phyloP scores from a whole-genome alignment of 1,284 basidiomycete species.

The Paramarasmius palmivorus region DNA sequence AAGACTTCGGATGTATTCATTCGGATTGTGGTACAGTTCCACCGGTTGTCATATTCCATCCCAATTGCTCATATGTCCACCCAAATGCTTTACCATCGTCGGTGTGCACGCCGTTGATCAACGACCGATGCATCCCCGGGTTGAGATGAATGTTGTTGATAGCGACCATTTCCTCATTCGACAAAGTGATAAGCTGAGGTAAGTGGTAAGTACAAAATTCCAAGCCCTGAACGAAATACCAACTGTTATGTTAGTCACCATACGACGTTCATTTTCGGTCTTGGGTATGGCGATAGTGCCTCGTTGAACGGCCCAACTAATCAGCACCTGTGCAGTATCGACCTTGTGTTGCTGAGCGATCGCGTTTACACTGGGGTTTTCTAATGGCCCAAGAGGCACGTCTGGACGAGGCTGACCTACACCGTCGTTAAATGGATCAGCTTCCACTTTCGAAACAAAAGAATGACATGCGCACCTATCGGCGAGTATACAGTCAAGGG shows the following conservation, averaged over 20 bases:
- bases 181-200: neutral
- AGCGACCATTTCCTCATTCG: neutral
- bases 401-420: neutral
- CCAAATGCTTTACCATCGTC: neutral
- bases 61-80: neutral
- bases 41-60: neutral
- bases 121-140: neutral
- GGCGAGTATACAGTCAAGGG: conserved; percentile 9
- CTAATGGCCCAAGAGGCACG: conserved; percentile 13
- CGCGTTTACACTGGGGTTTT: conserved; percentile 35
- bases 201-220: neutral
- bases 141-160: neutral
- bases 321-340: conserved; percentile 41
- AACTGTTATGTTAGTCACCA: neutral
- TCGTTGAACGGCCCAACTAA: conserved; percentile 47
- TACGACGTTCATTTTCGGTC: neutral
- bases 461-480: neutral
- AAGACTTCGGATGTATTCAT: too few species aligned
- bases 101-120: neutral
- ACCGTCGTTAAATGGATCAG: neutral
- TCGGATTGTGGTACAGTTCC: conserved; percentile 1
- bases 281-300: conserved; percentile 54
- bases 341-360: neutral
- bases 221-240: neutral
- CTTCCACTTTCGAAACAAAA: neutral